Evolutionary conservation across 495 filamentous ascomycete species (phyloP), one percentile per base, ranked within the genome.

Genomic region (Penicillium manginii): DNA sequence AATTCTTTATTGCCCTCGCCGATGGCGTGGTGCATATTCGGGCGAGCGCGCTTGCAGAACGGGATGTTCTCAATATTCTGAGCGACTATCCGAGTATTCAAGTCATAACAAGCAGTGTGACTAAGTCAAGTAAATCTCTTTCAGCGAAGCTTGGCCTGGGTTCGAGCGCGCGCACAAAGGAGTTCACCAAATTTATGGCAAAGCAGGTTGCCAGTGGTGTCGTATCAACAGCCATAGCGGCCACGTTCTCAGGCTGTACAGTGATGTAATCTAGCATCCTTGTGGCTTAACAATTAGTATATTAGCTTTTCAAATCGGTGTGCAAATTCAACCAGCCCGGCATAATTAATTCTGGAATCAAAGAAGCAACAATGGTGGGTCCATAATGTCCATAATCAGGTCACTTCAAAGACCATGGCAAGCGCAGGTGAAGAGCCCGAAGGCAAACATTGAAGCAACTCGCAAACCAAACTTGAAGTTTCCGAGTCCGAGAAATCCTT

Each of bases 21-120:
- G 52, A 55, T 46, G 52, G 52, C 11, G 45, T 55, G 2, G 52
- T 55, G n/a, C 52, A 55, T 46, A 55, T 55, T 43, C 40, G 52
- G 15, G 52, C 52, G 1, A 55, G 52, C 11, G 53, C 53, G 8
- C 17, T 55, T 1, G 53, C 46, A 15, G 53, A 55, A 33, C 47
- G 42, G 18, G 42, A 55, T 48, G 53, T 55, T n/a, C 18, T 47
- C 7, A 18, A 48, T n/a, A 35, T 48, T 23, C 31, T 55, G 43
- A 22, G 5, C 17, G 40, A 55, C 31, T 55, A 55, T 37, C 17
- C 53, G 1, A 37, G 33, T 7, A 32, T 47, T 22, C 32, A 43
- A 32, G 53, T 55, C 3, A 45, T 47, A 11, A 37, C 43, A 7
- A 48, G 53, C 31, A 45, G 32, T 4, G 43, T 55, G 15, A 29